These are phyloP conservation scores for Hyphopichia fennica DNA, from an alignment of 1,139 yeast species.

Conservation along the genomic window DNA sequence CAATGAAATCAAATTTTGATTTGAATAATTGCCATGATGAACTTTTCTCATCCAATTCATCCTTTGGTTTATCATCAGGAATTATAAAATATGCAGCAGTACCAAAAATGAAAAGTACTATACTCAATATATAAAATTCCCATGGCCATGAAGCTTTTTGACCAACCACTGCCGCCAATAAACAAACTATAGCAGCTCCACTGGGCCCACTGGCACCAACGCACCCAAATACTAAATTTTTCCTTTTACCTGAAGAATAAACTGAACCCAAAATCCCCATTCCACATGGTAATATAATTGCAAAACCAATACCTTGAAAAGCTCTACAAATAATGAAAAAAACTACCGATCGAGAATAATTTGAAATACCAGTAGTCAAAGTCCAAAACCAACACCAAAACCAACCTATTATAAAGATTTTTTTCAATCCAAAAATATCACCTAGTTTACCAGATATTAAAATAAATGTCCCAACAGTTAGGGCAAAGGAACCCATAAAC, in stretches of 20 bases:
- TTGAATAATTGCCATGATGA: constrained; percentile 1
- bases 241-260: constrained; percentile 47
- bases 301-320: constrained; percentile 56
- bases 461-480: constrained; percentile 56
- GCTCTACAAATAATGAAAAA: constrained; percentile 55
- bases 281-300: constrained; percentile 52
- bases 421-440: constrained; percentile 52
- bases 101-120: constrained; percentile 31
- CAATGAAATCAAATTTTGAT: constrained; percentile 40
- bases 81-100: constrained; percentile 27
- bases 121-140: constrained; percentile 49
- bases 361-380: constrained; percentile 47
- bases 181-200: constrained; percentile 52
- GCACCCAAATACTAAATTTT: constrained; percentile 50
- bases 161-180: constrained; percentile 49
- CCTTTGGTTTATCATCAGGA: constrained; percentile 23
- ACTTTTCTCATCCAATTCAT: neutral
- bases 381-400: constrained; percentile 45
- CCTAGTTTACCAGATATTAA: constrained; percentile 53
- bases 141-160: constrained; percentile 51
- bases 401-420: constrained; percentile 44
- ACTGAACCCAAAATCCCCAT: constrained; percentile 51
- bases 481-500: constrained; percentile 59
- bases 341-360: constrained; percentile 40
- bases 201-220: constrained; percentile 57